These are phyloP conservation scores for Isoetes engelmannii DNA, from an alignment of 83 land plant species.

Conservation along the genomic window DNA sequence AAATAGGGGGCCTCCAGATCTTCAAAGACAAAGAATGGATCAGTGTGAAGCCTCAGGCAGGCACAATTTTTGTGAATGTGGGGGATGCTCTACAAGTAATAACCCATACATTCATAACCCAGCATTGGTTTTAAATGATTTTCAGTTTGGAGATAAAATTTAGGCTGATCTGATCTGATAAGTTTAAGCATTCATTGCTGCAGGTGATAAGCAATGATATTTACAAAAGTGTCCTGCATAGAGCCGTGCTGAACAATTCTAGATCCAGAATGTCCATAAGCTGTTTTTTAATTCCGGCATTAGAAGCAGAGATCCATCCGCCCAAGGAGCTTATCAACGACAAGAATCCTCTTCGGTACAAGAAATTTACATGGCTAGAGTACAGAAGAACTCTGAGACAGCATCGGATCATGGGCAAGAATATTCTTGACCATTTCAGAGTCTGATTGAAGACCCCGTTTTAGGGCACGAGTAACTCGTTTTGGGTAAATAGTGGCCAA, in stretches of 20 bases:
- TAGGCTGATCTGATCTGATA: background rate
- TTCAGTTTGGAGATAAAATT: background rate
- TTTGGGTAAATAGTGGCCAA: no score
- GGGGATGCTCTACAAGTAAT: constrained; percentile 83
- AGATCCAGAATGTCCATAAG: constrained; percentile 14
- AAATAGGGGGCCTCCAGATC: constrained; percentile 58
- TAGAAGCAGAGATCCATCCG: constrained; percentile 6
- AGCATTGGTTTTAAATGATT: no score
- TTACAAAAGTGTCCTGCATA: constrained; percentile 20
- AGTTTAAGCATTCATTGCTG: background rate
- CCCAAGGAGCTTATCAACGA: constrained; percentile 17
- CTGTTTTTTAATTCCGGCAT: constrained; percentile 6
- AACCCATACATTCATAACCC: no score
- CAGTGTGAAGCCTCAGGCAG: constrained; percentile 34
- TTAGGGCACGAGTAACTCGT: no score
- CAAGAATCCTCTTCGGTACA: background rate
- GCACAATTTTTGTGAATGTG: constrained; percentile 53
- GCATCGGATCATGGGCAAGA: no score
- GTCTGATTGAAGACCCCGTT: no score
- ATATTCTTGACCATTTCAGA: no score
- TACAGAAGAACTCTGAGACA: background rate
- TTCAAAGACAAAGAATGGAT: constrained; percentile 46
- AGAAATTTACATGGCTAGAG: constrained; percentile 21
- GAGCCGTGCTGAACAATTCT: constrained; percentile 19
- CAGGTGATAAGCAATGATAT: constrained; percentile 20